phyloP scores from a whole-genome alignment of 768 basidiomycete genomes.

The Leccinum uliginosum region DNA sequence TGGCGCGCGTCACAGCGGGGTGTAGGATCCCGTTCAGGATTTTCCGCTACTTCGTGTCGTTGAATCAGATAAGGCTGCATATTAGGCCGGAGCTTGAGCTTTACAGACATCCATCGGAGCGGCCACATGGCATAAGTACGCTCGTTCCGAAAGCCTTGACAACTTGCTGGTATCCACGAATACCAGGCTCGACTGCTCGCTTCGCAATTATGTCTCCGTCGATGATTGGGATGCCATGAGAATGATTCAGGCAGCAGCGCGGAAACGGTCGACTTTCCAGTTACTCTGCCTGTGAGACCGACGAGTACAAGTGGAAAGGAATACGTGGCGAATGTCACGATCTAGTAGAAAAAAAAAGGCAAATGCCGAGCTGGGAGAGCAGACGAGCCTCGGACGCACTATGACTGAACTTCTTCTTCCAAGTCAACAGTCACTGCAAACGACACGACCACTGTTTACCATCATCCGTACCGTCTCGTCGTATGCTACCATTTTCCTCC shows the following conservation, averaged over 20 bases:
- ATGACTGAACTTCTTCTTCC: too few relatives aligned
- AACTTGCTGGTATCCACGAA: constrained; percentile 64
- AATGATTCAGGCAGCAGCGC: constrained; percentile 59
- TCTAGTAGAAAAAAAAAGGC: not conserved
- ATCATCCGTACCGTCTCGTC: too few relatives aligned
- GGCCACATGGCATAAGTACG: constrained; percentile 43
- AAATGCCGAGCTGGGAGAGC: constrained; percentile 11
- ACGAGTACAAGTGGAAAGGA: constrained; percentile 52
- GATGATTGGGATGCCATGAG: constrained; percentile 71
- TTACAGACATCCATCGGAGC: not conserved
- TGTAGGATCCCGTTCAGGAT: constrained; percentile 84
- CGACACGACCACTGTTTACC: too few relatives aligned
- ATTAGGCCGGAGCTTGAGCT: not conserved
- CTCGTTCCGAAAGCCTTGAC: constrained; percentile 64
- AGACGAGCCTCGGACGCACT: too few relatives aligned
- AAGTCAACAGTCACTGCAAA: too few relatives aligned
- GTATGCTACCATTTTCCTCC: too few relatives aligned
- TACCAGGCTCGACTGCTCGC: constrained; percentile 80
- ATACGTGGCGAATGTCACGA: not conserved
- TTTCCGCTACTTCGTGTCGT: constrained; percentile 63
- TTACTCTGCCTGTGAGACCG: constrained; percentile 93
- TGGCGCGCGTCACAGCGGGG: constrained; percentile 75
- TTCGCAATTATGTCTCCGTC: constrained; percentile 92
- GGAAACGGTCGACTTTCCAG: constrained; percentile 94
- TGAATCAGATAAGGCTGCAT: constrained; percentile 76